A percentile compares a stretch with the other conserved stretches of the same genome.
These are phyloP conservation scores for Grosmannia clavigera DNA, from an alignment of 2,329 filamentous ascomycete genomes.

Conservation along the genomic window DNA sequence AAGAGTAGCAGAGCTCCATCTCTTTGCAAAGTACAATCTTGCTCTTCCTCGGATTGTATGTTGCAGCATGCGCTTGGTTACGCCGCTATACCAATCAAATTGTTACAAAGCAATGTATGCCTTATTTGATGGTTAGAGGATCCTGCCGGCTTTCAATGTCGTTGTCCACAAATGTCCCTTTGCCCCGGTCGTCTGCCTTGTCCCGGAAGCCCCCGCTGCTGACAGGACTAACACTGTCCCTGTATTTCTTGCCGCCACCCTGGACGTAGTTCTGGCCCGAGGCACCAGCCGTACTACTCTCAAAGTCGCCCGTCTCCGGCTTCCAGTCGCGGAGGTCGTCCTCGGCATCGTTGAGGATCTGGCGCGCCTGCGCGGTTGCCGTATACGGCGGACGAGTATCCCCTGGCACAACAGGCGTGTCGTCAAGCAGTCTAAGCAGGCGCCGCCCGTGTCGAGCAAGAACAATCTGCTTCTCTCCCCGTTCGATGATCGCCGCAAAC, in stretches of 20 bases:
- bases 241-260: background rate
- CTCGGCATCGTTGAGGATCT: conserved; percentile 86
- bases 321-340: conserved; percentile 72
- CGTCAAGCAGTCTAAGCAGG: conserved; percentile 75
- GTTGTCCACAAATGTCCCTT: background rate
- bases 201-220: background rate
- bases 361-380: conserved; percentile 54
- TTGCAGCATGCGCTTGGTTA: background rate
- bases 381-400: conserved; percentile 61
- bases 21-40: background rate
- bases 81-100: background rate
- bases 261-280: background rate
- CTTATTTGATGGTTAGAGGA: background rate
- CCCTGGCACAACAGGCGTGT: conserved; percentile 79
- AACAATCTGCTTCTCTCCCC: conserved; percentile 92
- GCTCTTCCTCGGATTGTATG: background rate
- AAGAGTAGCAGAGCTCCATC: background rate
- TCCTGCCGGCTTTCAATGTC: background rate
- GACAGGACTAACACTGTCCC: background rate
- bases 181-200: background rate
- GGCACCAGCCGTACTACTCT: conserved; percentile 5
- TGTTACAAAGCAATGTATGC: too few species aligned
- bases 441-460: conserved; percentile 82
- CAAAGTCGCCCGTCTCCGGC: conserved; percentile 24
- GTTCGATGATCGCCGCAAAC: conserved; percentile 83